Percentiles rank a stretch among this genome's conserved stretches.
Conservation (phyloP, 2,329 filamentous ascomycete species). For the Sporothrix pallida region DNA sequence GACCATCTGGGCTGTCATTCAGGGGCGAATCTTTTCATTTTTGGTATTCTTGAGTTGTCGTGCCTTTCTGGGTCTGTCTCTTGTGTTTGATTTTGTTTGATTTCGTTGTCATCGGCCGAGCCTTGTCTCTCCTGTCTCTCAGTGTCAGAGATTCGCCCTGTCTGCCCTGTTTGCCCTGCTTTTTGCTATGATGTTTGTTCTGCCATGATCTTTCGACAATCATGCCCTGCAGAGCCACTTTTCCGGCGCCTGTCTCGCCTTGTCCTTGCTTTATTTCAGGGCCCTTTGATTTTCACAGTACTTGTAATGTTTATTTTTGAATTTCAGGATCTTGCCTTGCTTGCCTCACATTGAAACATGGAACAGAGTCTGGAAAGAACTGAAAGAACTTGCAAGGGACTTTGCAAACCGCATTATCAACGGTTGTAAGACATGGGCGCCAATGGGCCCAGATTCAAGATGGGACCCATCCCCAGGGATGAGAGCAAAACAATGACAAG, state of each 20-base stretch:
- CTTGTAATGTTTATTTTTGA: no score
- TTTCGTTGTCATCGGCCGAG: conserved; percentile 15
- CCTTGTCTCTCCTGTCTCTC: not conserved
- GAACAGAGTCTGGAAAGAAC: not conserved
- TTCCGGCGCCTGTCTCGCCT: not conserved
- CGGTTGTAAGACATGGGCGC: conserved; percentile 10
- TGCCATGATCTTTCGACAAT: conserved; percentile 7
- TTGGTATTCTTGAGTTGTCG: not conserved
- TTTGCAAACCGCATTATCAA: not conserved
- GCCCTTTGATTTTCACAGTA: not conserved
- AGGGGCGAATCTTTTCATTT: conserved; percentile 16
- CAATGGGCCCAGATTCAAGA: not conserved
- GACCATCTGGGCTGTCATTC: conserved; percentile 5
- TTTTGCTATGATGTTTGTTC: not conserved
- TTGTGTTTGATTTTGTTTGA: not conserved
- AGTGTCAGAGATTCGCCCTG: not conserved
- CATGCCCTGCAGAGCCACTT: conserved; percentile 13
- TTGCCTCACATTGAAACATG: conserved; percentile 23
- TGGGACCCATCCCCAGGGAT: not conserved
- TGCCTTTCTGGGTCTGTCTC: not conserved
- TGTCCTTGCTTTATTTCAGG: conserved; percentile 6
- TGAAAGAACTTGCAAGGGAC: not conserved
- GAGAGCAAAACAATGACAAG: conserved; percentile 1
- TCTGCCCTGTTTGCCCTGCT: conserved; percentile 1
- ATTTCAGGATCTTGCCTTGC: not conserved